Evolutionary conservation across 2,329 filamentous ascomycete species (phyloP).

Genomic region (Verticillium dahliae): DNA sequence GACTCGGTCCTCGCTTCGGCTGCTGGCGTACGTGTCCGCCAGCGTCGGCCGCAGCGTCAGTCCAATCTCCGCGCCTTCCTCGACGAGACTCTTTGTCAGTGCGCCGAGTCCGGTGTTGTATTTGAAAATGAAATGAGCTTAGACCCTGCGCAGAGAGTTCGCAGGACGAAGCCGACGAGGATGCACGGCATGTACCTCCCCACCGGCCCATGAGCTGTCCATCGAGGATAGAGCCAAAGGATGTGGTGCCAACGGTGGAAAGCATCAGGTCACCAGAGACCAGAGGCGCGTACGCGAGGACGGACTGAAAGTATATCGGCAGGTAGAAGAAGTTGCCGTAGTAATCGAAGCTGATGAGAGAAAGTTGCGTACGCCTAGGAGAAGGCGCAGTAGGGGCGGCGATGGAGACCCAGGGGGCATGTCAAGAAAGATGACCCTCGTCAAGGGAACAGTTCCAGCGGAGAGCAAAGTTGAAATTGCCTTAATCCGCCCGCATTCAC

Average conservation of each 20-base stretch:
- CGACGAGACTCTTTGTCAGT: slow-evolving; percentile 22
- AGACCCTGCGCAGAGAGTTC: slow-evolving; percentile 24
- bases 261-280: slow-evolving; percentile 21
- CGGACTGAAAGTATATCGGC: slow-evolving; percentile 24
- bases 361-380: too few species aligned
- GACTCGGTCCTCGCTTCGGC: slow-evolving; percentile 25
- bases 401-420: too few species aligned
- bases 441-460: too few species aligned
- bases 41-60: slow-evolving; percentile 28
- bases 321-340: slow-evolving; percentile 22
- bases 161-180: slow-evolving; percentile 23
- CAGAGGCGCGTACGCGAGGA: slow-evolving; percentile 18
- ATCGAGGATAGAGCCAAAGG: slow-evolving; percentile 19
- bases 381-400: too few species aligned
- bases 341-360: slow-evolving; percentile 7
- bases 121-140: slow-evolving; percentile 18
- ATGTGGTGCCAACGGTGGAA: slow-evolving; percentile 19
- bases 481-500: too few species aligned
- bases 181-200: slow-evolving; percentile 22
- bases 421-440: too few species aligned
- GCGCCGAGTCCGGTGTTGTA: slow-evolving; percentile 16
- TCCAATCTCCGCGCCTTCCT: slow-evolving; percentile 27
- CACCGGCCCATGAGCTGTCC: slow-evolving; percentile 22
- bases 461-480: too few species aligned
- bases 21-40: slow-evolving; percentile 29